Evolutionary conservation across 495 filamentous ascomycete genomes (phyloP).

Genomic region (Penicillium pancosmium): DNA sequence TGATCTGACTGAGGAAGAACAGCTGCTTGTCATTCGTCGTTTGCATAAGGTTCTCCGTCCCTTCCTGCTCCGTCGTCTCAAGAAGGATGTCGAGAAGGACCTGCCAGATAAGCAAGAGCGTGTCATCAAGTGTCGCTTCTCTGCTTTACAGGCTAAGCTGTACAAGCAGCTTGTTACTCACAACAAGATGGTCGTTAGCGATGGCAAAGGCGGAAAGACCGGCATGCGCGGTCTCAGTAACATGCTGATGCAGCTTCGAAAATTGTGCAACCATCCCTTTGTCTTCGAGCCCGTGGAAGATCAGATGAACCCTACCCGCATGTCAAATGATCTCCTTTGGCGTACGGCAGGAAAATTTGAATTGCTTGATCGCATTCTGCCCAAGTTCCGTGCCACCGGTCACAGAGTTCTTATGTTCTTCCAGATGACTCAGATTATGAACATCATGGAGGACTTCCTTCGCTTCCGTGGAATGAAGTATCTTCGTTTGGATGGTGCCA

Average conservation of each 20-base stretch:
- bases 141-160: slow-evolving; percentile 85
- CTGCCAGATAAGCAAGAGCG: slow-evolving; percentile 97
- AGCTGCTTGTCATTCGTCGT: slow-evolving; percentile 95
- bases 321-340: slow-evolving; percentile 92
- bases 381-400: slow-evolving; percentile 85
- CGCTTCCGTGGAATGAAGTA: slow-evolving; percentile 80
- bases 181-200: slow-evolving; percentile 90
- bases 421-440: slow-evolving; percentile 99
- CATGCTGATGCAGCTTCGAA: slow-evolving; percentile 99
- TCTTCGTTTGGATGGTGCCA: slow-evolving; percentile 91
- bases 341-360: slow-evolving; percentile 97
- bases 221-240: slow-evolving; percentile 95
- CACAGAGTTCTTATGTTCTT: slow-evolving; percentile 99
- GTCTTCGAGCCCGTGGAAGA: slow-evolving; percentile 98
- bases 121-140: slow-evolving; percentile 98
- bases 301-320: slow-evolving; percentile 88
- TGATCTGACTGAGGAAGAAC: slow-evolving; percentile 98
- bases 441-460: slow-evolving; percentile 99
- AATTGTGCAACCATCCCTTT: slow-evolving; percentile 98
- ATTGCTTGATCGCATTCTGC: slow-evolving; percentile 85
- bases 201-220: slow-evolving; percentile 94
- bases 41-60: slow-evolving; percentile 96
- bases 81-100: slow-evolving; percentile 99
- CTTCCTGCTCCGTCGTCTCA: slow-evolving; percentile 96
- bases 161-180: slow-evolving; percentile 96